Evolutionary conservation across 2,329 filamentous ascomycete species (phyloP).

Genomic region (Alternaria sp.): DNA sequence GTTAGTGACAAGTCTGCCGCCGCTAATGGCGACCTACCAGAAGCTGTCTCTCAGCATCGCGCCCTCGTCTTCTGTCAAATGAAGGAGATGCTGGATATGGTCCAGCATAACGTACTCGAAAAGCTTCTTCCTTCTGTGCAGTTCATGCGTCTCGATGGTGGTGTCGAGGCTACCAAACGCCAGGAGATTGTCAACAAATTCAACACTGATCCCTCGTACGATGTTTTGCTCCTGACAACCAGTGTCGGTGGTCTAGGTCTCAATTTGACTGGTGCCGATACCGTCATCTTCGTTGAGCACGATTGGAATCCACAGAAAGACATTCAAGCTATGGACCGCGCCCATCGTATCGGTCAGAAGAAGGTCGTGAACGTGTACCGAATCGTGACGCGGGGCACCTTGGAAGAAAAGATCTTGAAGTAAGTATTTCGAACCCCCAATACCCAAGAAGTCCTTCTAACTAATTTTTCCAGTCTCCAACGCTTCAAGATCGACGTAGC

Average conservation of each 20-base stretch:
- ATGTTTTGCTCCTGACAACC: constrained; percentile 91
- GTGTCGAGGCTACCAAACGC: constrained; percentile 89
- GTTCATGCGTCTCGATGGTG: constrained; percentile 91
- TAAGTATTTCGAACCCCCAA: constrained; percentile 52
- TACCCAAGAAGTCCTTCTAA: constrained; percentile 15
- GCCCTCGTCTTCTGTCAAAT: constrained; percentile 98
- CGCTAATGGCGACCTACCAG: constrained; percentile 64
- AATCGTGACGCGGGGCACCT: constrained; percentile 90
- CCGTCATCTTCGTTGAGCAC: constrained; percentile 98
- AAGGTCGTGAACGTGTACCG: constrained; percentile 99
- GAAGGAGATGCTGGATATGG: constrained; percentile 99
- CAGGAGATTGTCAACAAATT: constrained; percentile 99
- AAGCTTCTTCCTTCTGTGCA: constrained; percentile 92
- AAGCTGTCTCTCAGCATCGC: constrained; percentile 94
- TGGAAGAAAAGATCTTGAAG: constrained; percentile 97
- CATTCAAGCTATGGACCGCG: constrained; percentile 98
- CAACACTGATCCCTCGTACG: constrained; percentile 96
- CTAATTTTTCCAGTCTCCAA: constrained; percentile 72
- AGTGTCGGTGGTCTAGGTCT: constrained; percentile 93
- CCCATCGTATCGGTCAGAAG: constrained; percentile 98
- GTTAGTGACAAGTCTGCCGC: constrained; percentile 57
- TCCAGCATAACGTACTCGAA: constrained; percentile 91
- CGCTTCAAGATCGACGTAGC: constrained; percentile 99
- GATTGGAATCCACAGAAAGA: constrained; percentile 99
- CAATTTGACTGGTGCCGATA: constrained; percentile 96